These are phyloP conservation scores for Kuraishia borneana DNA, from an alignment of 805 yeast species.

Conservation along the genomic window DNA sequence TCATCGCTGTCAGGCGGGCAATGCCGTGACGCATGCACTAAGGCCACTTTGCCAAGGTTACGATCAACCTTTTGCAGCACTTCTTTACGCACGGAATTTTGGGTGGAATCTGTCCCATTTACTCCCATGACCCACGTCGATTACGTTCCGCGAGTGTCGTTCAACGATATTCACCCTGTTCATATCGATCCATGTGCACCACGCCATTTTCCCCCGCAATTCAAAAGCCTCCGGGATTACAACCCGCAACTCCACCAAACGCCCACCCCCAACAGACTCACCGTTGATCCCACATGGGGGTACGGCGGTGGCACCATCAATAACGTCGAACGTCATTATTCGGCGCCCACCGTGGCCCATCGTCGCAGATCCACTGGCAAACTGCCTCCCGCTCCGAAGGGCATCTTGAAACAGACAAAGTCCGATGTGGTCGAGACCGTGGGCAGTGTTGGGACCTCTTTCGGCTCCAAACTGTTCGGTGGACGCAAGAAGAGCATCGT, in stretches of 20 bases:
- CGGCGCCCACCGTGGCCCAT: slow-evolving; percentile 7
- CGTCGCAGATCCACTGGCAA: not conserved
- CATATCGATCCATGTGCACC: slow-evolving; percentile 12
- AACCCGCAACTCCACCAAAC: slow-evolving; percentile 1
- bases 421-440: slow-evolving; percentile 10
- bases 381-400: slow-evolving; percentile 2
- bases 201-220: slow-evolving; percentile 9
- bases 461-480: slow-evolving; percentile 4
- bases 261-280: slow-evolving; percentile 2
- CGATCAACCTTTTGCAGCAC: no score
- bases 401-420: slow-evolving; percentile 2
- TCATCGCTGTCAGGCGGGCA: no score
- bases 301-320: slow-evolving; percentile 9
- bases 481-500: slow-evolving; percentile 30
- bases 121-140: no score
- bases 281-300: slow-evolving; percentile 9
- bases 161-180: slow-evolving; percentile 27
- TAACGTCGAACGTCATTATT: slow-evolving; percentile 2
- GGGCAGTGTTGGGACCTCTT: slow-evolving; percentile 9
- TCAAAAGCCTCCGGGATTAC: slow-evolving; percentile 5
- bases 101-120: no score
- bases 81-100: no score
- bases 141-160: slow-evolving; percentile 23
- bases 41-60: no score
- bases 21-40: no score